Conservation (phyloP, 2,329 filamentous ascomycete species). For the Colletotrichum paranaense region DNA sequence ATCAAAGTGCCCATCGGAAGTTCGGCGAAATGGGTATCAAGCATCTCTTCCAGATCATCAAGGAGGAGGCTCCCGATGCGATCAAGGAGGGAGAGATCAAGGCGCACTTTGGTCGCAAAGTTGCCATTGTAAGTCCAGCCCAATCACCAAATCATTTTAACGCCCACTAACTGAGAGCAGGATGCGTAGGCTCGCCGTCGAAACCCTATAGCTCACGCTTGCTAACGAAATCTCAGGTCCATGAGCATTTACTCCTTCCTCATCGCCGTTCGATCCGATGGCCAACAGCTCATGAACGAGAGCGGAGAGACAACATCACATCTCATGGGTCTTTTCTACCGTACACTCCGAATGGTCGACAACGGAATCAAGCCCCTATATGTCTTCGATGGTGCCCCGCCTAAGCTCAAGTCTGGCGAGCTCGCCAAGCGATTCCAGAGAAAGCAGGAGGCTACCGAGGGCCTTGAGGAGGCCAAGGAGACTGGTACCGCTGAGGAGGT, state of each 20-base stretch:
- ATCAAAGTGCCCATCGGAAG: background rate
- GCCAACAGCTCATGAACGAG: slow-evolving; percentile 95
- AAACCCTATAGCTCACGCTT: background rate
- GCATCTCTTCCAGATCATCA: slow-evolving; percentile 83
- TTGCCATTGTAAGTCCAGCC: slow-evolving; percentile 82
- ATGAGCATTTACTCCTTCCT: slow-evolving; percentile 99
- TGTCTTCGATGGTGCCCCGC: slow-evolving; percentile 96
- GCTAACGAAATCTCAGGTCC: slow-evolving; percentile 65
- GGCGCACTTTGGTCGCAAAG: slow-evolving; percentile 97
- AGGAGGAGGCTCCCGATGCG: slow-evolving; percentile 93
- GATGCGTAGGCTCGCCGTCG: slow-evolving; percentile 62
- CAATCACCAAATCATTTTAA: background rate
- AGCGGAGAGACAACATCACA: slow-evolving; percentile 97
- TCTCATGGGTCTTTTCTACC: slow-evolving; percentile 99
- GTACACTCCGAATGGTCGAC: slow-evolving; percentile 96
- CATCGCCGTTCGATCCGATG: slow-evolving; percentile 95
- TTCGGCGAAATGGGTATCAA: slow-evolving; percentile 69
- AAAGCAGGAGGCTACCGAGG: slow-evolving; percentile 91
- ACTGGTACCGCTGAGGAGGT: slow-evolving; percentile 97
- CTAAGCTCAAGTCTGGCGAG: slow-evolving; percentile 97
- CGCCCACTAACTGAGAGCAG: slow-evolving; percentile 45
- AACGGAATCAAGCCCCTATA: slow-evolving; percentile 99
- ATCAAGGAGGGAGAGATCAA: slow-evolving; percentile 99
- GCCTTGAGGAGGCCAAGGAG: slow-evolving; percentile 95
- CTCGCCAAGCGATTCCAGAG: slow-evolving; percentile 95